Evolutionary conservation across 176 grass and related monocot genomes (phyloP), one percentile per base, ranked within the genome.

Genomic region (Zoysia pacifica): DNA sequence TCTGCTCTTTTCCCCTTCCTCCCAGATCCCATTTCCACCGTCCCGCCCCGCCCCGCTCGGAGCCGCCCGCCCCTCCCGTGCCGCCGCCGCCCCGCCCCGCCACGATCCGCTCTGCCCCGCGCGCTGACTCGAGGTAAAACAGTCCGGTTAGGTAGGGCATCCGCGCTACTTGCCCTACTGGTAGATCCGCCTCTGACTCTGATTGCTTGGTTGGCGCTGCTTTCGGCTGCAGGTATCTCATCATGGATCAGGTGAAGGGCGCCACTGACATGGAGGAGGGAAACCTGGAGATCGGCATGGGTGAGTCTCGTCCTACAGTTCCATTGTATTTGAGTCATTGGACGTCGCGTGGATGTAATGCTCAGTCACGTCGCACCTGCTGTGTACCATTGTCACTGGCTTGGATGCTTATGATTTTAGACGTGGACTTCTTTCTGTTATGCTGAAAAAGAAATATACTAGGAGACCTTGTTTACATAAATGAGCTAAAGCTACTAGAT

Each of bases 221-320:
- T 65, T 16, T 82, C 58, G 3, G 73, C 49, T 69, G 58, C 79
- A 90, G 93, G 69, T 88, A 82, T 65, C 52, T 69, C 41, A 95
- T 54, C 61, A 95, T 99, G 96, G 86, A 83, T 81, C 82, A 89
- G 62, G 87, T 84, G 70, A 97, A 97, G 77, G 85, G 87, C 6
- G 63, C 53, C 45, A 53, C 4, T 37, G 87, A 93, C 65, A 77
- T 93, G 91, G 91, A 93, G 87, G 91, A 90, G 70, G 91, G 87
- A 58, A 86, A 82, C 65, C 47, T 93, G 59, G 87, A 93, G 87
- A 93, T 93, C 76, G 89, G 92, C 86, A 91, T 94, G 69, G 92
- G 92, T 94, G 85, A 81, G 83, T 79, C 6, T 64, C 7, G 13
- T 39, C 62, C 37, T 61, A 14, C 48, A 58, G 1, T 9, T 49